Evolutionary conservation across 441 rosid genomes (phyloP), one percentile per base, ranked within the genome.

Genomic region (California macrophylla): DNA sequence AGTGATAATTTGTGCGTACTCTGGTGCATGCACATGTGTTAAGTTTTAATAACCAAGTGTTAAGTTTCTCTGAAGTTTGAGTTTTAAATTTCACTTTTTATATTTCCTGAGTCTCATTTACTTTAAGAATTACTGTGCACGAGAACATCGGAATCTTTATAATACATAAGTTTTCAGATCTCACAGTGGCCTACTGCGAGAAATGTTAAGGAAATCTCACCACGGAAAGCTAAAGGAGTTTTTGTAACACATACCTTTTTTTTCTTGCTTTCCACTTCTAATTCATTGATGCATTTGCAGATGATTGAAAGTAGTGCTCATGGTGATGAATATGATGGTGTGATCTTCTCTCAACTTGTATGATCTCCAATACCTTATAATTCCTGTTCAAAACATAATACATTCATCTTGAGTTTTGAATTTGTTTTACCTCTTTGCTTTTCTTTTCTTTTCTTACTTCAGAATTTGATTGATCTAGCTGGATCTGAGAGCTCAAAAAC

Each of bases 401-500:
- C 54, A 69, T 76, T 66, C 36, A 67, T 77, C 18, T 64, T 66
- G 6, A 21, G 15, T 16, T n/a, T 69, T 32, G 50, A 66, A 20
- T 71, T 82, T 42, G 36, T 78, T 71, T 76, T 69, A 58, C 68
- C 29, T 21, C 65, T 16, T 74, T 7, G 36, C 47, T 62, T 34
- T 4, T 68, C 7, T 38, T 75, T n/a, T n/a, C n/a, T n/a, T 3
- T 63, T 38, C 56, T 67, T 72, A 78, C 38, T 65, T 67, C 81
- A 96, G 99, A 96, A 96, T 87, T 82, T 96, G 88, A 96, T 96
- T 68, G 99, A 96, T 78, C 85, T 96, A 67, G 99, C 98, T 75
- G 98, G 99, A 80, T 95, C 99, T 50, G 98, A 95, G 85, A 95
- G 99, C 82, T 92, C 99, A 76, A 95, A 95, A 85, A 95, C 99